Percentiles rank a stretch among this genome's conserved stretches.
phyloP scores from a whole-genome alignment of 805 yeast species.

The Candida ortonii region DNA sequence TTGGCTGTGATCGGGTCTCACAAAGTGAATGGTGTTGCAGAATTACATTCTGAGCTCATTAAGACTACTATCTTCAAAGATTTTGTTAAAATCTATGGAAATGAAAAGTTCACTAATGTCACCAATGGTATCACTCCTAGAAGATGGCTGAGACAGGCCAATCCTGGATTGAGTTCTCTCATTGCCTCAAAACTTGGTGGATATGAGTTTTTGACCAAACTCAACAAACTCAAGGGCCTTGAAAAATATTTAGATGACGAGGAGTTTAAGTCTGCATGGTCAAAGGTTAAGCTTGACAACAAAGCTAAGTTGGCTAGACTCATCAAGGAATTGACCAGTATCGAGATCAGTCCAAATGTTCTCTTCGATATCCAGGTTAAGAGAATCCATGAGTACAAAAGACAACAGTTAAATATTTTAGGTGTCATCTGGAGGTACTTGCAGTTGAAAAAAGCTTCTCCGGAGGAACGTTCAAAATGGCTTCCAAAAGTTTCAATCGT shows the following conservation, averaged over 20 bases:
- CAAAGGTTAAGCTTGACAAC: slow-evolving; percentile 63
- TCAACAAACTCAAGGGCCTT: slow-evolving; percentile 63
- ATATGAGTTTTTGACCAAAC: slow-evolving; percentile 65
- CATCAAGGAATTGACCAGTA: slow-evolving; percentile 58
- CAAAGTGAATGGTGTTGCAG: slow-evolving; percentile 94
- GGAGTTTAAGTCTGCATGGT: slow-evolving; percentile 70
- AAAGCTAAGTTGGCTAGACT: slow-evolving; percentile 64
- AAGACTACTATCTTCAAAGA: slow-evolving; percentile 87
- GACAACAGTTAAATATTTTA: slow-evolving; percentile 90
- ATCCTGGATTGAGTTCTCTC: slow-evolving; percentile 72
- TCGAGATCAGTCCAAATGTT: slow-evolving; percentile 68
- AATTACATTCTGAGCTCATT: slow-evolving; percentile 86
- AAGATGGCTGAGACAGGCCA: slow-evolving; percentile 94
- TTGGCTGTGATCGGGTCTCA: slow-evolving; percentile 91
- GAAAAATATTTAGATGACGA: slow-evolving; percentile 66
- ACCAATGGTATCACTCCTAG: slow-evolving; percentile 96
- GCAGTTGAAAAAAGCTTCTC: slow-evolving; percentile 64
- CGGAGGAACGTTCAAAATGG: slow-evolving; percentile 59
- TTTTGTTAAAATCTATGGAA: slow-evolving; percentile 79
- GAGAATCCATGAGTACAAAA: slow-evolving; percentile 92
- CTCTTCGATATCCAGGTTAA: slow-evolving; percentile 91
- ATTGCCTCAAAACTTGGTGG: slow-evolving; percentile 71
- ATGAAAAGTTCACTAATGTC: slow-evolving; percentile 82
- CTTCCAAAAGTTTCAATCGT: slow-evolving; percentile 76
- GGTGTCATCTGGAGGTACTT: slow-evolving; percentile 85